These are phyloP conservation scores for Juglanconis sp. DNA, from an alignment of 2,329 filamentous ascomycete genomes.

Conservation along the genomic window DNA sequence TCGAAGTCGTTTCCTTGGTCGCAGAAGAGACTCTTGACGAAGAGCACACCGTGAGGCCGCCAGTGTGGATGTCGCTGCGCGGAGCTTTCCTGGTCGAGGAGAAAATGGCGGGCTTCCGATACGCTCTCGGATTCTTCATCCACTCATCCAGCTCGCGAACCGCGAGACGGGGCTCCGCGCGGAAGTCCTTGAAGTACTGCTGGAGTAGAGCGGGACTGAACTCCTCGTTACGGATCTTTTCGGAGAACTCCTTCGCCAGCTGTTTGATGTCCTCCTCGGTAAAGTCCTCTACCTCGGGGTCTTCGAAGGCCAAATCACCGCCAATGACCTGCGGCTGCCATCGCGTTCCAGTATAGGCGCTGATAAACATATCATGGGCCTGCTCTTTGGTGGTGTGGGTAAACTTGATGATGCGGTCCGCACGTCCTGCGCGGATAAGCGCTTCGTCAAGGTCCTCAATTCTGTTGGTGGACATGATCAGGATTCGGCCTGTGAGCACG, in stretches of 20 bases:
- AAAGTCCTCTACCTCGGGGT: constrained; percentile 15
- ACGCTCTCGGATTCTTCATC: constrained; percentile 13
- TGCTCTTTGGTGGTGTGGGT: constrained; percentile 11
- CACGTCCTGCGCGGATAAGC: constrained; percentile 12
- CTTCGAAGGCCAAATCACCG: not conserved
- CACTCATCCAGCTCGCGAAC: constrained; percentile 9
- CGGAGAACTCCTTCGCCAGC: constrained; percentile 7
- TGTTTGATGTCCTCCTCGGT: constrained; percentile 5
- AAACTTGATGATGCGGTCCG: constrained; percentile 15
- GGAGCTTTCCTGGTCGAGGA: too few species aligned
- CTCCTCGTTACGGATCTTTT: constrained; percentile 1
- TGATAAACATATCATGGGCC: constrained; percentile 13
- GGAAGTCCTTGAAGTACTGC: constrained; percentile 18
- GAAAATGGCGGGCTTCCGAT: constrained; percentile 1
- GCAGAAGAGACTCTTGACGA: not conserved
- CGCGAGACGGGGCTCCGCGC: constrained; percentile 10
- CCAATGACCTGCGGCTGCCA: constrained; percentile 8
- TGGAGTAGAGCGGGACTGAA: constrained; percentile 16
- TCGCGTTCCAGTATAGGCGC: constrained; percentile 11
- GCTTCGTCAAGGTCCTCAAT: constrained; percentile 16
- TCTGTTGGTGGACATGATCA: constrained; percentile 17
- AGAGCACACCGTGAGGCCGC: not conserved
- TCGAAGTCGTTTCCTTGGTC: not conserved
- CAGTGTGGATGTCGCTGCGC: too few species aligned
- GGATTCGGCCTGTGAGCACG: constrained; percentile 7